Evolutionary conservation across 768 basidiomycete species (phyloP).

Genomic region (Trametes gibbosa): DNA sequence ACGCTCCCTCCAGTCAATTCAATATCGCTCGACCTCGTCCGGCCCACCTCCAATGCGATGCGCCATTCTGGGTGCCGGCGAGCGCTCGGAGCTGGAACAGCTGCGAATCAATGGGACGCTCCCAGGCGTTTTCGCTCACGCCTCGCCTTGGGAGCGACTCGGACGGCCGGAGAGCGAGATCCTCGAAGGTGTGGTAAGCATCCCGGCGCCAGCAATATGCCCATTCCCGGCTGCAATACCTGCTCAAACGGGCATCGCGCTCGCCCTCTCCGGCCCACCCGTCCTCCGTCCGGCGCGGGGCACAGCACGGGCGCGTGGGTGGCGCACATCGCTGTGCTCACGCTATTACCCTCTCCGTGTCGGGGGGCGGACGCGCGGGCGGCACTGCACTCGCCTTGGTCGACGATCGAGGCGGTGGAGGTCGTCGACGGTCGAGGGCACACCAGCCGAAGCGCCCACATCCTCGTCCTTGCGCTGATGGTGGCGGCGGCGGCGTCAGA

Average conservation of each 20-base stretch:
- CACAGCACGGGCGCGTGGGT: neutral
- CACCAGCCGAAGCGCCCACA: too few species aligned
- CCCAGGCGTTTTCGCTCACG: slow-evolving; percentile 2
- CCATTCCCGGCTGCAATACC: slow-evolving; percentile 13
- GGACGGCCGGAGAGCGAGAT: slow-evolving; percentile 6
- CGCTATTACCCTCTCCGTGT: too few species aligned
- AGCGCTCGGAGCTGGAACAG: neutral
- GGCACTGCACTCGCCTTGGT: too few species aligned
- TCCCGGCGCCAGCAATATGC: slow-evolving; percentile 14
- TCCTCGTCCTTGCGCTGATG: neutral
- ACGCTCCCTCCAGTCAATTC: too few species aligned
- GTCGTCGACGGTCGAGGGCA: neutral
- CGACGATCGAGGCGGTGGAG: neutral
- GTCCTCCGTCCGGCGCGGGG: neutral
- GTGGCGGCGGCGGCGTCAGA: neutral
- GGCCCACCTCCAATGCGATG: too few species aligned
- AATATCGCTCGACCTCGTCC: too few species aligned
- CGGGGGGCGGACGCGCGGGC: too few species aligned
- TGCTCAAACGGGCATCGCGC: neutral
- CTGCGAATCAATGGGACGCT: neutral
- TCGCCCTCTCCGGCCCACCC: neutral
- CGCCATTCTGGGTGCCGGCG: neutral
- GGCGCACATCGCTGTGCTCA: neutral
- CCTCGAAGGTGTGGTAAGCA: slow-evolving; percentile 15
- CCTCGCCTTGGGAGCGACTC: slow-evolving; percentile 2